A percentile compares a stretch with the other conserved stretches of the same genome.
phyloP scores from a whole-genome alignment of 208 protist genomes.

The Acanthamoeba sp. region DNA sequence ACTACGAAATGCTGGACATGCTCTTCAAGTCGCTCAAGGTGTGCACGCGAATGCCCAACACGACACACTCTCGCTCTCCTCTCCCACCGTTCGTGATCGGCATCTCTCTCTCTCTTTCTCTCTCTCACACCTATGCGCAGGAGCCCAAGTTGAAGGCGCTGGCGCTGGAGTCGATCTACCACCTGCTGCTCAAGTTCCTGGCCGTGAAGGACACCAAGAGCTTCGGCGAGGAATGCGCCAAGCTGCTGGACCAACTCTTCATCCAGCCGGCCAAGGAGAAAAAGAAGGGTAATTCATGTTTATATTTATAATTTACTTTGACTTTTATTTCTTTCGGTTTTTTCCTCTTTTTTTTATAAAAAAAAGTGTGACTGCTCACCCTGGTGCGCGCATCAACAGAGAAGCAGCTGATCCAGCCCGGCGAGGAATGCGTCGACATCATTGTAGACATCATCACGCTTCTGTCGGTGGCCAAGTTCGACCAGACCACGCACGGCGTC shows the following conservation, averaged over 20 bases:
- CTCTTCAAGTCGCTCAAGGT: conserved; percentile 70
- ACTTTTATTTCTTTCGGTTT: too few species aligned
- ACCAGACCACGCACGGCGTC: conserved; percentile 49
- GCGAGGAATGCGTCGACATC: conserved; percentile 67
- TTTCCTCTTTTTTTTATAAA: too few species aligned
- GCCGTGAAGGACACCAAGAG: conserved; percentile 67
- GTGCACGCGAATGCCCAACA: neutral
- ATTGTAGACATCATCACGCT: conserved; percentile 73
- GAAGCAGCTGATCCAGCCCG: conserved; percentile 62
- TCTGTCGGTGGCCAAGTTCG: conserved; percentile 74
- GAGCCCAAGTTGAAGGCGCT: conserved; percentile 59
- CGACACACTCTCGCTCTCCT: neutral
- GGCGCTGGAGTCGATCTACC: conserved; percentile 67
- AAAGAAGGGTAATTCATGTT: neutral
- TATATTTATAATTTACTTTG: too few species aligned
- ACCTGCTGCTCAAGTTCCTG: conserved; percentile 66
- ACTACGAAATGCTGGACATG: conserved; percentile 49
- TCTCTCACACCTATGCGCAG: neutral
- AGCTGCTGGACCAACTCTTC: conserved; percentile 43
- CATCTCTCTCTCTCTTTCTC: neutral
- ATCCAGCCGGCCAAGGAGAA: conserved; percentile 65
- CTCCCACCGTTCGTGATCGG: neutral
- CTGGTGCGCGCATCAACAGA: neutral
- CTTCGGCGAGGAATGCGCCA: conserved; percentile 67
- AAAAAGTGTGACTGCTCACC: too few species aligned